Base-by-base conservation (phyloP, 2,329 filamentous ascomycete species). In the Hypoxylon sp. region DNA sequence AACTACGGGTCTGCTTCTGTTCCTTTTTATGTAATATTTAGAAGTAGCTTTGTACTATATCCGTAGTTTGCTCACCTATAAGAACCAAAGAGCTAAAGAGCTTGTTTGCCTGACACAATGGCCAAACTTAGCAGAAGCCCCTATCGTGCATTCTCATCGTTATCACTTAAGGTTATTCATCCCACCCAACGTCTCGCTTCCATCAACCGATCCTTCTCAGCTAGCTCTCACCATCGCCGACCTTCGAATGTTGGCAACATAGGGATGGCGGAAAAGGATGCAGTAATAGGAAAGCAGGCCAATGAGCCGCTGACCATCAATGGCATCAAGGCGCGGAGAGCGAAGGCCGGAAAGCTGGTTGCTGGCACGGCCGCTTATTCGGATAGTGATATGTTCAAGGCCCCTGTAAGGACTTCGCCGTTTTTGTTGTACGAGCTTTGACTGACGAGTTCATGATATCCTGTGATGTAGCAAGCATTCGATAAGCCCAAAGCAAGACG, bases 361-460 rank as follows among this genome's bases (percentile, higher is more conserved):
- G 92, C 90, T 17, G 91, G 91, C 38, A 87, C 93, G 50, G 95
- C 94, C 32, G 92, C 93, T 9, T 86, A 87, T 55, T 90, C 91
- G 2, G 90, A 91, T 79, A 93, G 92, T 79, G 91, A 94, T 74
- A 89, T 92, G 83, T 98, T 97, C 81, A 96, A 96, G 81, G 89
- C 89, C 57, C 85, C 88, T 60, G 90, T 92, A 79, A 74, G 87
- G 76, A 19, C 9, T 38, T n/a, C 38, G 4, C 3, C 32, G 10
- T 70, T 68, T 68, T 48, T 36, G 46, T 19, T 55, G 69, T 32
- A 66, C 72, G 61, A 28, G 69, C 21, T 80, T 63, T 72, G 7
- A 70, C 52, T 53, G 6, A 59, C 19, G 46, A 62, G 7, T 25
- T 48, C 25, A 46, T 11, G 55, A 36, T 57, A 63, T 67, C 46